phyloP scores from a whole-genome alignment of 352 stramenopile species.

The Globisporangium abappressorium region DNA sequence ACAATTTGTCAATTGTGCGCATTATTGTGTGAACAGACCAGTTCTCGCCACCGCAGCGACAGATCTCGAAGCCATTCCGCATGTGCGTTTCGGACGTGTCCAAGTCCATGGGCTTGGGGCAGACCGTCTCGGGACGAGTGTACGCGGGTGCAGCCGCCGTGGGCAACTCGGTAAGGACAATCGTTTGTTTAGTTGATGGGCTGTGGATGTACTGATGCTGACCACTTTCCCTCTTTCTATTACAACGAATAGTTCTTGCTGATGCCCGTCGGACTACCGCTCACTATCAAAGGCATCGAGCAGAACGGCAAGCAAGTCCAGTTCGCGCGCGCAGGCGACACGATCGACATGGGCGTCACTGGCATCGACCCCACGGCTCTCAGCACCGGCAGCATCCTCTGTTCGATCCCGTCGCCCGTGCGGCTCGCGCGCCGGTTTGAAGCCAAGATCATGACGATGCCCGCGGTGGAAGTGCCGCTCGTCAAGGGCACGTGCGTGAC shows the following conservation, averaged over 20 bases:
- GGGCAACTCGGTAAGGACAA: conserved; percentile 56
- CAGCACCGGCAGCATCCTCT: conserved; percentile 81
- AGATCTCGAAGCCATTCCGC: conserved; percentile 82
- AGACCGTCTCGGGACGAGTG: conserved; percentile 83
- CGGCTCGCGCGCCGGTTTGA: conserved; percentile 73
- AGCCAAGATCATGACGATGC: conserved; percentile 90
- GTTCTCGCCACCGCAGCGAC: conserved; percentile 68
- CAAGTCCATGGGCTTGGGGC: conserved; percentile 80
- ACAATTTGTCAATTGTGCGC: conserved; percentile 1
- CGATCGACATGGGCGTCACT: conserved; percentile 72
- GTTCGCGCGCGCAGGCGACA: conserved; percentile 71
- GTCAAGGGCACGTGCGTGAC: conserved; percentile 83
- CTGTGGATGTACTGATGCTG: background rate
- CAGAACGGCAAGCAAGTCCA: conserved; percentile 64
- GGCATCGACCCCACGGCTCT: conserved; percentile 69
- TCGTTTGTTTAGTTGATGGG: too few relatives aligned
- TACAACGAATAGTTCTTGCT: conserved; percentile 38
- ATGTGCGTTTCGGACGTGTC: conserved; percentile 86
- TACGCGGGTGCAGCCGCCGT: conserved; percentile 68
- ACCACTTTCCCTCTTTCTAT: background rate
- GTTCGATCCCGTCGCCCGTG: conserved; percentile 76
- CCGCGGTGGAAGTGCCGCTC: conserved; percentile 76
- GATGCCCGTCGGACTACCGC: conserved; percentile 52
- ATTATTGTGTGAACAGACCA: conserved; percentile 35
- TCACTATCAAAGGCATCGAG: conserved; percentile 74